phyloP scores from a whole-genome alignment of 441 rosid genomes.

The Codiaeum variegatum region DNA sequence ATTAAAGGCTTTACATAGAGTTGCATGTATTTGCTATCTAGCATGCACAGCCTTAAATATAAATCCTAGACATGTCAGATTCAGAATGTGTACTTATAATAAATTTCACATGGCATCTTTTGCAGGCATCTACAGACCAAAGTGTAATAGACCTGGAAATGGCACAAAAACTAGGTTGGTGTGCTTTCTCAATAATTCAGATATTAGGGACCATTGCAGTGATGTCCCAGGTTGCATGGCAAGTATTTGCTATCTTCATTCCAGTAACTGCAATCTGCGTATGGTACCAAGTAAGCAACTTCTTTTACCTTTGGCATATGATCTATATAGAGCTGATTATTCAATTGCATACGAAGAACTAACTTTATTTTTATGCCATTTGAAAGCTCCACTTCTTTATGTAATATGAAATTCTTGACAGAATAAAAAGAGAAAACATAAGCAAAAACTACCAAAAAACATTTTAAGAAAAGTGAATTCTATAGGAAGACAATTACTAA shows the following conservation, averaged over 20 bases:
- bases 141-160: slow-evolving; percentile 87
- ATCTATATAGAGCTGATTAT: not conserved
- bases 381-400: not conserved
- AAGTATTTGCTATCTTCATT: slow-evolving; percentile 93
- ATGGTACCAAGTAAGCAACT: slow-evolving; percentile 79
- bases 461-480: not conserved
- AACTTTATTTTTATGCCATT: not conserved
- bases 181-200: slow-evolving; percentile 86
- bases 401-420: not conserved
- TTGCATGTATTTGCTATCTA: not conserved
- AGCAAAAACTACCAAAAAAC: not conserved
- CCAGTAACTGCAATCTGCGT: slow-evolving; percentile 92
- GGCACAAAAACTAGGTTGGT: slow-evolving; percentile 78
- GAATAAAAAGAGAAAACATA: not conserved
- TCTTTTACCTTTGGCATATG: slow-evolving; percentile 8
- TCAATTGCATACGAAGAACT: not conserved
- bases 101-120: not conserved
- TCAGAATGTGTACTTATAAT: not conserved
- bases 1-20: not conserved
- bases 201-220: slow-evolving; percentile 77
- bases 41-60: not conserved
- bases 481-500: slow-evolving; percentile 1
- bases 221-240: slow-evolving; percentile 98
- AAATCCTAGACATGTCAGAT: not conserved
- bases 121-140: slow-evolving; percentile 92